Conservation (phyloP, 2,329 filamentous ascomycete species). For the Conoideocrella luteorostrata region DNA sequence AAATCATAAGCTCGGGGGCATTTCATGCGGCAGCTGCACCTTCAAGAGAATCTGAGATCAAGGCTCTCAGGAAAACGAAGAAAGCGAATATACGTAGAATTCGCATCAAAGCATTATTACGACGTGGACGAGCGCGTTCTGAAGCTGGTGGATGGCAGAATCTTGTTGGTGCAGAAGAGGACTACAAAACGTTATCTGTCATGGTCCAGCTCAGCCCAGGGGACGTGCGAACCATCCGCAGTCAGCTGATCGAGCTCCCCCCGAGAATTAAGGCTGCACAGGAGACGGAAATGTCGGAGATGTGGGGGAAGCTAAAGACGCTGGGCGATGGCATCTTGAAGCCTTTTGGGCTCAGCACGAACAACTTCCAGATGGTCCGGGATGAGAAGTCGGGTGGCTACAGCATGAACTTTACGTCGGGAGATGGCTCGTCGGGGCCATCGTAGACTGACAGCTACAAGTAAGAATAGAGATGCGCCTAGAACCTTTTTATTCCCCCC, state of each 20-base stretch:
- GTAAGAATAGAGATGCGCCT: too few relatives aligned
- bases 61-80: conserved; percentile 14
- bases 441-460: not conserved
- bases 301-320: conserved; percentile 95
- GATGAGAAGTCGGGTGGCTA: conserved; percentile 87
- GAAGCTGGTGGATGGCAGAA: conserved; percentile 73
- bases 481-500: too few relatives aligned
- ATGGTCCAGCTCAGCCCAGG: conserved; percentile 51
- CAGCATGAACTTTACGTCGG: conserved; percentile 75
- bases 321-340: conserved; percentile 87
- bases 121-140: conserved; percentile 66
- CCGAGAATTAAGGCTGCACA: conserved; percentile 67
- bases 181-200: conserved; percentile 63
- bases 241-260: conserved; percentile 61
- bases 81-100: conserved; percentile 66
- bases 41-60: conserved; percentile 9
- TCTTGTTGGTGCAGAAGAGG: conserved; percentile 69
- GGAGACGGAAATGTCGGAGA: conserved; percentile 83
- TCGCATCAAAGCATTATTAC: conserved; percentile 73
- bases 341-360: conserved; percentile 87
- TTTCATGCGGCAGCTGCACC: conserved; percentile 38
- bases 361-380: conserved; percentile 91
- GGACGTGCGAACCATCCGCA: conserved; percentile 62
- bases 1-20: conserved; percentile 55
- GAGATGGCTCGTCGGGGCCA: conserved; percentile 13